These are phyloP conservation scores for Verbena officinalis DNA, from an alignment of 257 asterid species.

Conservation along the genomic window DNA sequence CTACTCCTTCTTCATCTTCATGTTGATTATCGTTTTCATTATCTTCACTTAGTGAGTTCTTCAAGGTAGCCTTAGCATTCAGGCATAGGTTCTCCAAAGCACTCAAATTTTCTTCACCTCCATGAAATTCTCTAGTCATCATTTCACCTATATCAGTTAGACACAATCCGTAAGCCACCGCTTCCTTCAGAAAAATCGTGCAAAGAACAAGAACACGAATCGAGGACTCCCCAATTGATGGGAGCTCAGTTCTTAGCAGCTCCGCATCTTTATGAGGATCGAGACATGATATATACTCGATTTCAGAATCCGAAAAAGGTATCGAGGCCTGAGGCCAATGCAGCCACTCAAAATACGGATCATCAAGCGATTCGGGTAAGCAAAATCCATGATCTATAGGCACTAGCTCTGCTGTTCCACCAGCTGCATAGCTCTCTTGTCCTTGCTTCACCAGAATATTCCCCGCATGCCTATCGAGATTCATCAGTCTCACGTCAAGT, in stretches of 20 bases:
- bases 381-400: constrained; percentile 98
- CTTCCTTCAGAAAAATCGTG: constrained; percentile 75
- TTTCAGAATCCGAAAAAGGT: constrained; percentile 81
- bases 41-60: constrained; percentile 30
- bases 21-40: constrained; percentile 22
- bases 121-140: constrained; percentile 77
- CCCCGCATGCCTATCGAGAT: constrained; percentile 96
- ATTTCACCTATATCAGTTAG: constrained; percentile 89
- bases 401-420: constrained; percentile 71
- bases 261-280: constrained; percentile 86
- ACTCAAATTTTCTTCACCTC: constrained; percentile 74
- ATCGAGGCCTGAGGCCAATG: constrained; percentile 95
- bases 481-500: constrained; percentile 78
- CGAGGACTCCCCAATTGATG: constrained; percentile 74
- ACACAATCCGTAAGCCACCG: constrained; percentile 64
- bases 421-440: constrained; percentile 46
- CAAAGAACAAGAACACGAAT: constrained; percentile 79
- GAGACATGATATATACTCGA: constrained; percentile 64
- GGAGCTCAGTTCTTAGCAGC: constrained; percentile 61
- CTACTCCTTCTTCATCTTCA: constrained; percentile 42
- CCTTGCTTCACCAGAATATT: constrained; percentile 78
- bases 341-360: constrained; percentile 95
- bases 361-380: constrained; percentile 89
- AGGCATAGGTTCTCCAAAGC: constrained; percentile 69
- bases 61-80: constrained; percentile 53